Percentiles rank a stretch among this genome's conserved stretches.
Conservation (phyloP, 495 filamentous ascomycete species). For the Letharia lupina region DNA sequence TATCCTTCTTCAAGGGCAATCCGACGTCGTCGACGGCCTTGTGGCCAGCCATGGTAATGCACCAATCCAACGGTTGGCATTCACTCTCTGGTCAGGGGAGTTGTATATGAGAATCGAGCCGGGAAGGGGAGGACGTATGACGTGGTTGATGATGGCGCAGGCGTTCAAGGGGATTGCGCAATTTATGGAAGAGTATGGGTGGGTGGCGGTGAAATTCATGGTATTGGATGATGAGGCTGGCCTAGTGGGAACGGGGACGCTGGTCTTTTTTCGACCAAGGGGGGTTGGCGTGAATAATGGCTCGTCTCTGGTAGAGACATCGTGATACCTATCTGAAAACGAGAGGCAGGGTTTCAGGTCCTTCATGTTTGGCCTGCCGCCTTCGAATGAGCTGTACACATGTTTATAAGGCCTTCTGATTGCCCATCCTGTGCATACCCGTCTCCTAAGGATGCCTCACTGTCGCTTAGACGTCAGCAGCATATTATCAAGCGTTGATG, state of each 20-base stretch:
- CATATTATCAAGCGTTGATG: not conserved
- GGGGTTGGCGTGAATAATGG: not conserved
- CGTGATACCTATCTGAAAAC: not conserved
- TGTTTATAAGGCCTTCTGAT: not conserved
- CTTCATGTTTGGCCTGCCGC: no score
- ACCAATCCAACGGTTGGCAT: conserved; percentile 1
- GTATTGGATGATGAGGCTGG: conserved; percentile 1
- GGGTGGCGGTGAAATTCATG: not conserved
- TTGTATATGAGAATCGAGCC: not conserved
- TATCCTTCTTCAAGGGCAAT: conserved; percentile 6
- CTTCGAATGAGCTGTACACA: not conserved
- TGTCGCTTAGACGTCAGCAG: not conserved
- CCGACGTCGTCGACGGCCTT: conserved; percentile 1
- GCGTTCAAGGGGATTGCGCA: conserved; percentile 1
- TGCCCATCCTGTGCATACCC: no score
- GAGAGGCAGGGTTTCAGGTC: no score
- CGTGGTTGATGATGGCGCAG: conserved; percentile 14
- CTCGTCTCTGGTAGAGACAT: not conserved
- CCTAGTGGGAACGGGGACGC: not conserved
- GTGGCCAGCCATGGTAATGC: conserved; percentile 8
- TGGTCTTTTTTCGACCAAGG: not conserved
- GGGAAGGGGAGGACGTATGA: not conserved
- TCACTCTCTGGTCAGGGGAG: not conserved
- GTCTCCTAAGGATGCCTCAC: no score
- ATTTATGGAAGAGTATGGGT: not conserved